These are phyloP conservation scores for Wakefieldia striispora DNA, from an alignment of 768 basidiomycete genomes.

Conservation along the genomic window DNA sequence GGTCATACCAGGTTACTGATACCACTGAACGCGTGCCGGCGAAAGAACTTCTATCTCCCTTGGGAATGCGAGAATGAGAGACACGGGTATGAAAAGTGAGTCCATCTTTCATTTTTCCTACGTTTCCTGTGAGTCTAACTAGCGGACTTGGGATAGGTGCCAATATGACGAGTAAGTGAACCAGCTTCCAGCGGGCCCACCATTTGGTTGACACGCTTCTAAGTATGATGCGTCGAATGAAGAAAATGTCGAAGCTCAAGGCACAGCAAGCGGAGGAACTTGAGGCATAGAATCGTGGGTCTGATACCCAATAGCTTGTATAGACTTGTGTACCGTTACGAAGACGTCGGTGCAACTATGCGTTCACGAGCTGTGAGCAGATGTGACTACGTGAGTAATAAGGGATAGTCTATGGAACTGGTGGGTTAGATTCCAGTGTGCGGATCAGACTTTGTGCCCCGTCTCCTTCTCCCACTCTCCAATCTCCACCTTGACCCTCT, in stretches of 20 bases:
- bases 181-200: neutral
- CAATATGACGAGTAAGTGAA: conserved; percentile 89
- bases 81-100: conserved; percentile 83
- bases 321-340: conserved; percentile 7
- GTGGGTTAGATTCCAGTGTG: no score
- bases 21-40: conserved; percentile 85
- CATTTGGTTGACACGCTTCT: neutral
- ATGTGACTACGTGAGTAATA: conserved; percentile 14
- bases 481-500: conserved; percentile 56
- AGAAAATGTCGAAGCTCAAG: conserved; percentile 74
- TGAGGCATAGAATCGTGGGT: conserved; percentile 25
- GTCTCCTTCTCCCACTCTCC: conserved; percentile 38
- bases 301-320: conserved; percentile 13
- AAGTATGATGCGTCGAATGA: conserved; percentile 89
- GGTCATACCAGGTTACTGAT: conserved; percentile 62
- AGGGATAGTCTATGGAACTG: neutral
- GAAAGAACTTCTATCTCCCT: conserved; percentile 72
- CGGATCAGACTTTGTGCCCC: conserved; percentile 30
- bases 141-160: conserved; percentile 51
- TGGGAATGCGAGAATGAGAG: conserved; percentile 94
- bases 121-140: conserved; percentile 1
- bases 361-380: conserved; percentile 14
- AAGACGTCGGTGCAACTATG: neutral
- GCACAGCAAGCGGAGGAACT: conserved; percentile 41
- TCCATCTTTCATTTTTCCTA: neutral